Evolutionary conservation across 2,329 filamentous ascomycete genomes (phyloP).

Genomic region (Ophiobolus disseminans): DNA sequence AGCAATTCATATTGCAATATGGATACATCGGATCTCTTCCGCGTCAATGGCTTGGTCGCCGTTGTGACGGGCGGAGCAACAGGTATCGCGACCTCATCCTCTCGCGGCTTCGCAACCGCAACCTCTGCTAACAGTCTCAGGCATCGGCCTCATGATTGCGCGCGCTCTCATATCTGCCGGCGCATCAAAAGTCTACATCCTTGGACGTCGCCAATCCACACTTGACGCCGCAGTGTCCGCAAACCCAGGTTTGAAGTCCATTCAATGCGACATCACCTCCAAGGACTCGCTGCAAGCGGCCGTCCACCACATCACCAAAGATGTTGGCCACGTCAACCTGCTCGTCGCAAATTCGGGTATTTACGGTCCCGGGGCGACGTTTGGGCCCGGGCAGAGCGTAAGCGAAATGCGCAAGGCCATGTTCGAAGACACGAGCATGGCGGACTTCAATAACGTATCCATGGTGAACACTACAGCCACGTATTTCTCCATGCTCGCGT

Average conservation of each 20-base stretch:
- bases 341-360: slow-evolving; percentile 31
- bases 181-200: slow-evolving; percentile 30
- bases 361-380: slow-evolving; percentile 17
- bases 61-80: slow-evolving; percentile 26
- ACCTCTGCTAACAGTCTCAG: slow-evolving; percentile 6
- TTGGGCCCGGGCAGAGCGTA: slow-evolving; percentile 6
- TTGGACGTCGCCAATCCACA: slow-evolving; percentile 27
- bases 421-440: slow-evolving; percentile 10
- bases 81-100: slow-evolving; percentile 7
- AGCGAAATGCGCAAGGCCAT: slow-evolving; percentile 8
- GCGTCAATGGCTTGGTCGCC: slow-evolving; percentile 23
- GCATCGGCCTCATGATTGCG: slow-evolving; percentile 33
- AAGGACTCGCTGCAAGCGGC: slow-evolving; percentile 22
- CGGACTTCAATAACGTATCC: slow-evolving; percentile 35
- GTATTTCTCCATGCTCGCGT: slow-evolving; percentile 51
- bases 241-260: slow-evolving; percentile 13
- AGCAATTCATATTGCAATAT: not conserved
- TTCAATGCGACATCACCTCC: slow-evolving; percentile 30
- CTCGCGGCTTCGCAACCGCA: not conserved
- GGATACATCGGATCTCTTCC: slow-evolving; percentile 13
- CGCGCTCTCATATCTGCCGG: slow-evolving; percentile 29
- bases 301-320: slow-evolving; percentile 12
- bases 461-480: slow-evolving; percentile 46
- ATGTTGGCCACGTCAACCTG: slow-evolving; percentile 31
- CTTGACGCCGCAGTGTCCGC: slow-evolving; percentile 18